Evolutionary conservation across 2,329 filamentous ascomycete genomes (phyloP).

Genomic region (Madurella fahalii): DNA sequence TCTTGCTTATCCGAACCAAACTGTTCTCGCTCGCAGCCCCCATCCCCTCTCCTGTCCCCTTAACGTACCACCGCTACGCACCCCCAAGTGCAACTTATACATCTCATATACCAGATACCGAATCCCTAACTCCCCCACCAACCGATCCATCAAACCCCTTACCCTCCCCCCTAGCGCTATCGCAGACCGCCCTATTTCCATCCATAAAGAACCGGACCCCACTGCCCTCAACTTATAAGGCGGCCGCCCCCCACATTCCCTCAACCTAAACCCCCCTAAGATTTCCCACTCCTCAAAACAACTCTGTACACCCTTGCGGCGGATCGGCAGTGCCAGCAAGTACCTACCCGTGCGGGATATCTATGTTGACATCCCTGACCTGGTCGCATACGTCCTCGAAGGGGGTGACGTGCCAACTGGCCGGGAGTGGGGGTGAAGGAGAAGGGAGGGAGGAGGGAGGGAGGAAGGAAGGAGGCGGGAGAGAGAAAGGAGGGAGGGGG

Average conservation of each 20-base stretch:
- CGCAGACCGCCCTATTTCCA: too few relatives aligned
- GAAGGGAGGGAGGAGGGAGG: conserved; percentile 22
- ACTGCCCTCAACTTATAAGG: conserved; percentile 20
- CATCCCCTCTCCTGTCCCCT: conserved; percentile 17
- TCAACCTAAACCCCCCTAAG: too few relatives aligned
- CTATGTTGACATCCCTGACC: conserved; percentile 5
- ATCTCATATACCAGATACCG: conserved; percentile 19
- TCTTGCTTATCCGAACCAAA: too few relatives aligned
- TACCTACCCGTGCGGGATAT: conserved; percentile 5
- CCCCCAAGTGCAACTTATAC: conserved; percentile 26
- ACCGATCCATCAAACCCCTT: conserved; percentile 20
- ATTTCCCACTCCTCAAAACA: too few relatives aligned
- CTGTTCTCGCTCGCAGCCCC: too few relatives aligned
- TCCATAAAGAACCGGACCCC: too few relatives aligned
- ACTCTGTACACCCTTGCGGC: too few relatives aligned
- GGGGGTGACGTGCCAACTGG: conserved; percentile 30
- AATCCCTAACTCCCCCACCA: conserved; percentile 20
- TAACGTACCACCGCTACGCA: conserved; percentile 22
- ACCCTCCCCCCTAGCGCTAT: conserved; percentile 21
- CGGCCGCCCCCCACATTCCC: conserved; percentile 18
- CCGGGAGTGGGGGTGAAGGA: too few relatives aligned
- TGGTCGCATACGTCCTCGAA: conserved; percentile 29
- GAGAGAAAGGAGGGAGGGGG: background rate
- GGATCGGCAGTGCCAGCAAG: too few relatives aligned
- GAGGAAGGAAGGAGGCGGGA: background rate